phyloP scores from a whole-genome alignment of 169 alveolate genomes.

The Amoebophrya sp. region DNA sequence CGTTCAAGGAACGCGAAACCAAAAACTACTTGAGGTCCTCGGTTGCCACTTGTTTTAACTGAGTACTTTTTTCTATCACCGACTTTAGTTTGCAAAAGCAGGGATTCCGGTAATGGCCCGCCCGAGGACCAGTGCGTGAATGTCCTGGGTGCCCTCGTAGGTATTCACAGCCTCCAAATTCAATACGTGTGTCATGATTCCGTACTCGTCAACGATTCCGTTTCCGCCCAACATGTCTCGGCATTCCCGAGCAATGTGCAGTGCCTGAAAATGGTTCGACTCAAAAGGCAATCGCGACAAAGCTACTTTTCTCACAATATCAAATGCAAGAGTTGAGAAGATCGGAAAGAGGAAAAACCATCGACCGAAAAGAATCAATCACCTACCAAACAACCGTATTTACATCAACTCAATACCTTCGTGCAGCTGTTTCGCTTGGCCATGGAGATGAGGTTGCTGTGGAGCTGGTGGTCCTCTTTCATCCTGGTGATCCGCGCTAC shows the following conservation, averaged over 20 bases:
- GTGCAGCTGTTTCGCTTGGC: constrained; percentile 31
- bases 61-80: too few relatives aligned
- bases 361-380: too few relatives aligned
- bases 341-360: too few relatives aligned
- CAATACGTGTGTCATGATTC: constrained; percentile 62
- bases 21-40: too few relatives aligned
- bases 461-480: constrained; percentile 52
- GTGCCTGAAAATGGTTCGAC: constrained; percentile 51
- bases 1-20: too few relatives aligned
- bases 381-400: too few relatives aligned
- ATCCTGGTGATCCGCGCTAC: constrained; percentile 55
- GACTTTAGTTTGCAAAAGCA: constrained; percentile 50
- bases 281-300: too few relatives aligned
- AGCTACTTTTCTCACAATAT: too few relatives aligned
- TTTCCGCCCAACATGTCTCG: constrained; percentile 71
- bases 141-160: constrained; percentile 75
- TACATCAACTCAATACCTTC: not conserved
- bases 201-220: constrained; percentile 74
- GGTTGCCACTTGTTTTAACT: too few relatives aligned
- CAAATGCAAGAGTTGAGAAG: too few relatives aligned
- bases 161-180: constrained; percentile 75
- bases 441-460: constrained; percentile 25
- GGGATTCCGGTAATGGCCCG: constrained; percentile 64
- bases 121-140: constrained; percentile 71
- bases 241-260: constrained; percentile 63